Percentiles rank a stretch among this genome's conserved stretches.
Conservation (phyloP, 2,329 filamentous ascomycete genomes). For the Ascosphaera apis region DNA sequence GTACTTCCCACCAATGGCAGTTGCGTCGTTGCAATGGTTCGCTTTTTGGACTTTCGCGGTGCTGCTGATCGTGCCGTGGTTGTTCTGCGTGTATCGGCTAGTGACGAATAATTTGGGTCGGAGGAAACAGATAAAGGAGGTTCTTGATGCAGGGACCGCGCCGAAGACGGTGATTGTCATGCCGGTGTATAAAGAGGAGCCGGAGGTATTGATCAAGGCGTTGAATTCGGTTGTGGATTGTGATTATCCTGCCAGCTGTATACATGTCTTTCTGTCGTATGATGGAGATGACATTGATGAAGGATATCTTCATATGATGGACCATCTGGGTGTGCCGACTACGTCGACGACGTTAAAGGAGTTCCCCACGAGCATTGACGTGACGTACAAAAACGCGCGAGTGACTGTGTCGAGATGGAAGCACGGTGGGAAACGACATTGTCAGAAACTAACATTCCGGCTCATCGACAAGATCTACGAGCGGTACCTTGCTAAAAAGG, state of each 20-base stretch:
- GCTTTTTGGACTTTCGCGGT: constrained; percentile 83
- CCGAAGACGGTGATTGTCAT: constrained; percentile 92
- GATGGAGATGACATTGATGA: constrained; percentile 80
- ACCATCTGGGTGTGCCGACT: constrained; percentile 59
- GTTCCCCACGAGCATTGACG: constrained; percentile 78
- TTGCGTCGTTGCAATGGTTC: constrained; percentile 67
- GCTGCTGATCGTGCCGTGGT: constrained; percentile 69
- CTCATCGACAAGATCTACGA: constrained; percentile 84
- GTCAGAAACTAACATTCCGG: constrained; percentile 79
- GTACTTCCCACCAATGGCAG: constrained; percentile 47
- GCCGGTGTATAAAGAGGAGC: constrained; percentile 87
- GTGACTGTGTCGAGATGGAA: constrained; percentile 82
- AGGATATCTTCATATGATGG: constrained; percentile 65
- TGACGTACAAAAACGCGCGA: constrained; percentile 57
- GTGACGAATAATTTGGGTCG: constrained; percentile 71
- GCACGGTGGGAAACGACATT: constrained; percentile 82
- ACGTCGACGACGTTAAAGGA: constrained; percentile 35
- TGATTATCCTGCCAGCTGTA: constrained; percentile 77
- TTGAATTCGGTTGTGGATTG: constrained; percentile 82
- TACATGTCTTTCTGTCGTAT: constrained; percentile 89
- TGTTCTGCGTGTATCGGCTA: constrained; percentile 79
- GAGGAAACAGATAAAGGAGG: constrained; percentile 57
- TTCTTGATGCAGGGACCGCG: constrained; percentile 62
- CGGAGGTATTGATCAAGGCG: constrained; percentile 60
- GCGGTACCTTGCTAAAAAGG: constrained; percentile 64